phyloP scores from a whole-genome alignment of 225 moss, liverwort and hornwort genomes.

The Bryoerythrophyllum caledonicum region DNA sequence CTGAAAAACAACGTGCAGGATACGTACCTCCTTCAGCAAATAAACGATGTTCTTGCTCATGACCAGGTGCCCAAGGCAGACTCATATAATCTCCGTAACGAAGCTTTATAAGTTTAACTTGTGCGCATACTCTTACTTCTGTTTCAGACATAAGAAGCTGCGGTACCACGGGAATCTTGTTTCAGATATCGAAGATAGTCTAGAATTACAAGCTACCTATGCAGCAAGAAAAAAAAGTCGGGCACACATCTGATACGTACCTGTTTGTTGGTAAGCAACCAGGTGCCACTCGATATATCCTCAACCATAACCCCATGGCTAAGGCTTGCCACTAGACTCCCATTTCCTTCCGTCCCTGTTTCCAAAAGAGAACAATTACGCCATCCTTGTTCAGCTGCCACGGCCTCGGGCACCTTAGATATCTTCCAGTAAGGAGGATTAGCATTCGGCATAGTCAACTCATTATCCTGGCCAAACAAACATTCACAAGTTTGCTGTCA shows the following conservation, averaged over 20 bases:
- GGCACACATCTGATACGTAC: slow-evolving; percentile 28
- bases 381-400: slow-evolving; percentile 86
- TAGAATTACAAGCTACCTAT: not conserved
- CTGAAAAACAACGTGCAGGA: slow-evolving; percentile 6
- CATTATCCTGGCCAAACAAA: slow-evolving; percentile 66
- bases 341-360: slow-evolving; percentile 70
- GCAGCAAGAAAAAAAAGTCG: slow-evolving; percentile 18
- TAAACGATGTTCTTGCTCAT: slow-evolving; percentile 70
- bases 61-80: slow-evolving; percentile 87
- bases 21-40: slow-evolving; percentile 79
- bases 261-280: slow-evolving; percentile 67
- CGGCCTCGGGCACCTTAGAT: slow-evolving; percentile 73
- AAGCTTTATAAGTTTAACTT: slow-evolving; percentile 49
- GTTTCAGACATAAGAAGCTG: slow-evolving; percentile 76
- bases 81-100: slow-evolving; percentile 51
- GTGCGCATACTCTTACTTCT: slow-evolving; percentile 70
- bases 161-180: slow-evolving; percentile 17
- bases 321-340: slow-evolving; percentile 69
- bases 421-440: slow-evolving; percentile 72
- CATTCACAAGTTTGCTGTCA: slow-evolving; percentile 18
- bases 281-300: slow-evolving; percentile 54
- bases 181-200: not conserved
- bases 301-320: slow-evolving; percentile 77
- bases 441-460: slow-evolving; percentile 63
- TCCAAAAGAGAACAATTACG: slow-evolving; percentile 89